phyloP scores from a whole-genome alignment of 1,139 yeast species.

The Kodamaea sp. region DNA sequence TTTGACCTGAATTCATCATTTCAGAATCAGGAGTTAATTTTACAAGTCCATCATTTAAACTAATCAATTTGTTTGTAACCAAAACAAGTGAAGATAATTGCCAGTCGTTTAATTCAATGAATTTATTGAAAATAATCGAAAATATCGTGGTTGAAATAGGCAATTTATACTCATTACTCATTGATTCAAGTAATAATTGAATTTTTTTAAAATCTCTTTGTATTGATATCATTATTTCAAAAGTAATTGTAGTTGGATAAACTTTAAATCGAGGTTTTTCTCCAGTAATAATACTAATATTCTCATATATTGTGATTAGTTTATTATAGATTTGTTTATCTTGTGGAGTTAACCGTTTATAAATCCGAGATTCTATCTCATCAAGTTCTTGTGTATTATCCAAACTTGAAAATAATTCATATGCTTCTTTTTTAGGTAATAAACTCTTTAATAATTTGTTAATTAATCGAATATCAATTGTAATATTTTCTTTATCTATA shows the following conservation, averaged over 20 bases:
- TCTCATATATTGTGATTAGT: conserved; percentile 18
- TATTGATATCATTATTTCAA: conserved; percentile 8
- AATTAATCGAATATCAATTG: conserved; percentile 18
- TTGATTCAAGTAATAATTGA: conserved; percentile 13
- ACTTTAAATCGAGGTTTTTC: conserved; percentile 2
- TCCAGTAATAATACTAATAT: conserved; percentile 25
- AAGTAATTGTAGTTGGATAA: conserved; percentile 28
- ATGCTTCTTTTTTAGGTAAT: conserved; percentile 2
- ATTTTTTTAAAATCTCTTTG: conserved; percentile 9
- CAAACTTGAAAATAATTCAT: too few relatives aligned
- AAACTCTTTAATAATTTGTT: conserved; percentile 8
- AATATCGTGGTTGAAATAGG: conserved; percentile 30
- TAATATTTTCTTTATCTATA: not conserved
- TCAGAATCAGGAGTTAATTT: conserved; percentile 19
- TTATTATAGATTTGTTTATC: conserved; percentile 17
- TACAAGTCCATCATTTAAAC: conserved; percentile 19
- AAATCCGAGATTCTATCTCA: conserved; percentile 11
- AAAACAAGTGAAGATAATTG: conserved; percentile 11
- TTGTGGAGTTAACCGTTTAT: conserved; percentile 19
- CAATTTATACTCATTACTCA: conserved; percentile 18
- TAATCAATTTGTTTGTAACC: conserved; percentile 17
- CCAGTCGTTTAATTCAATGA: conserved; percentile 5
- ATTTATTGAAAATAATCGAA: conserved; percentile 12
- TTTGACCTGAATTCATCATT: conserved; percentile 1
- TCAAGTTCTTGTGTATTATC: conserved; percentile 5